Evolutionary conservation across 139 green algal genomes (phyloP).

Genomic region (Chlorella sp.): DNA sequence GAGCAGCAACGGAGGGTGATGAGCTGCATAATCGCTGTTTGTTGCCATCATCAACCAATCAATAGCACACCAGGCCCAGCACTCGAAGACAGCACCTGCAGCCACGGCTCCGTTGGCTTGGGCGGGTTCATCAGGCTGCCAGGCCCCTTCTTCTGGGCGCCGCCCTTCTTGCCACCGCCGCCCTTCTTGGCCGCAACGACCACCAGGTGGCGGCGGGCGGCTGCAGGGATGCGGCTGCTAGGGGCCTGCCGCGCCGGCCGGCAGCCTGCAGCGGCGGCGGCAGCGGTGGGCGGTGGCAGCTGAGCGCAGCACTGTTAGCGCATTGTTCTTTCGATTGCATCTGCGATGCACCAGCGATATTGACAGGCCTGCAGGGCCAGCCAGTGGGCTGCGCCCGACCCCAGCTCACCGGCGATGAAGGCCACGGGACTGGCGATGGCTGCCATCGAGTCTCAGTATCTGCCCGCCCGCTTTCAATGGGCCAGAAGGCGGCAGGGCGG

Average conservation of each 20-base stretch:
- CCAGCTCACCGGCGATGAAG: neutral
- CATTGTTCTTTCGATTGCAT: neutral
- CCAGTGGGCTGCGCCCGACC: neutral
- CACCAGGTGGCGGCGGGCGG: neutral
- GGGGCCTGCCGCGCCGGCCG: neutral
- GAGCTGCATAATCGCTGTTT: too few species aligned
- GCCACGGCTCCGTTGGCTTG: slow-evolving; percentile 16
- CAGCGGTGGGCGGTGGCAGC: neutral
- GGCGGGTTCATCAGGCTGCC: slow-evolving; percentile 35
- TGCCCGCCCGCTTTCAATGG: neutral
- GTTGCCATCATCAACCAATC: too few species aligned
- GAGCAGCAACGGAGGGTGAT: too few species aligned
- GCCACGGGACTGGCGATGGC: neutral
- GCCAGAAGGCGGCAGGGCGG: too few species aligned
- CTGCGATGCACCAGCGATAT: neutral
- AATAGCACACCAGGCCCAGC: too few species aligned
- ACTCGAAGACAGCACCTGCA: slow-evolving; percentile 21
- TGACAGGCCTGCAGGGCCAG: neutral
- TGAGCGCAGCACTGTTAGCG: neutral
- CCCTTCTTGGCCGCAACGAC: slow-evolving; percentile 25
- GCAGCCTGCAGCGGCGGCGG: neutral
- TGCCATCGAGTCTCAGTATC: neutral
- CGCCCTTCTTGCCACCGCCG: neutral
- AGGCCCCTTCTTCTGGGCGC: slow-evolving; percentile 28
- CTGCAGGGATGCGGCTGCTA: neutral